Evolutionary conservation across 139 green algal species (phyloP).

Genomic region (Axilococcus clingmanii): DNA sequence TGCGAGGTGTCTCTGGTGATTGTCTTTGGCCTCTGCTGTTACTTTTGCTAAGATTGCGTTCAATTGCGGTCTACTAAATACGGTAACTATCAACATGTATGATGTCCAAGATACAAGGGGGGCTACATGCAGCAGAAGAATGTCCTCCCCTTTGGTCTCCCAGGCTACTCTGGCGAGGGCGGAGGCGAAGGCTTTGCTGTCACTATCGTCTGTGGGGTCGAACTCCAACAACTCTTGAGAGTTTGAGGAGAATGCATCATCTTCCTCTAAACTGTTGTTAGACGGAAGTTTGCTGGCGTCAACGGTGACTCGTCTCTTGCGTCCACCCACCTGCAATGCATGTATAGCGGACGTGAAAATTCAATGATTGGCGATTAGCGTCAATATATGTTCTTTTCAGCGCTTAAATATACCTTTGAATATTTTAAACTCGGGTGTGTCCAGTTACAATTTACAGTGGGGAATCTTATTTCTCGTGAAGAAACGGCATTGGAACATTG

Average conservation of each 20-base stretch:
- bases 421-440: too few species aligned
- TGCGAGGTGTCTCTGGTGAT: neutral
- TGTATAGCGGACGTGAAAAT: too few species aligned
- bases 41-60: constrained; percentile 52
- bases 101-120: constrained; percentile 49
- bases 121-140: constrained; percentile 52
- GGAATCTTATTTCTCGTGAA: too few species aligned
- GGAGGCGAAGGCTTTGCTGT: constrained; percentile 3
- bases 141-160: constrained; percentile 42
- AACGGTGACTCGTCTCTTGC: too few species aligned
- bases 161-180: constrained; percentile 13
- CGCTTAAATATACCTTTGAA: too few species aligned
- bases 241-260: neutral
- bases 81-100: constrained; percentile 48
- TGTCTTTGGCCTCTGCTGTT: constrained; percentile 32
- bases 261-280: neutral
- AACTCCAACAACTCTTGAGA: neutral
- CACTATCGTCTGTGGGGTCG: constrained; percentile 1
- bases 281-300: too few species aligned
- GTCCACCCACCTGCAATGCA: too few species aligned
- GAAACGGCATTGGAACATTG: too few species aligned
- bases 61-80: constrained; percentile 54
- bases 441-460: too few species aligned
- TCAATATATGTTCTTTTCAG: too few species aligned
- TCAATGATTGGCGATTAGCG: too few species aligned